Evolutionary conservation across 768 basidiomycete species (phyloP), one percentile per base, ranked within the genome.

Genomic region (Naganishia vaughanmartiniae): DNA sequence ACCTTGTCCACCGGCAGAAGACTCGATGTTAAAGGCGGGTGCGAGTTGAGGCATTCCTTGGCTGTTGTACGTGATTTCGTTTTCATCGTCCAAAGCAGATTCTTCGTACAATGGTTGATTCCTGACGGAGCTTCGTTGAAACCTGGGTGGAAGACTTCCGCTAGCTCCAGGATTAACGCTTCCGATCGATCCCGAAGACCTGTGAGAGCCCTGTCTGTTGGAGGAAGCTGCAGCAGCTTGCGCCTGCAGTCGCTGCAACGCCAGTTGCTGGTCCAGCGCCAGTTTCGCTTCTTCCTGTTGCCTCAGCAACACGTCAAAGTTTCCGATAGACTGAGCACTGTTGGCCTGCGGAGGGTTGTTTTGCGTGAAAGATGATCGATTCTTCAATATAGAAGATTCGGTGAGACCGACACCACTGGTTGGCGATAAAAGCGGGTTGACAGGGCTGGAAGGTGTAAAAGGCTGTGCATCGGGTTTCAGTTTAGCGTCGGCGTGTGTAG

Each of bases 11-110:
- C 46, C 66, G 21, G 34, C 28, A 63, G 68, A 60, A 6, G 70
- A 48, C 39, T 72, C 66, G 15, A 68, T 66, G 15, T 67, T 68
- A 24, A 81, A 78, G 84, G 84, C 85, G n/a, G 92, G 92, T 14
- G 92, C 91, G 46, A 94, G 87, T 78, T 93, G 92, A 46, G 92
- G 92, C 42, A 72, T 92, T 88, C 54, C 91, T 89, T 33, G 89
- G 86, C 19, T 90, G 75, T 42, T 73, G 73, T 30, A 76, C 58
- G 21, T 69, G 19, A 65, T 54, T 24, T 73, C 72, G 58, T 69
- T 71, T 46, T 57, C 57, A 19, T 73, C 72, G 39, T 78, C 77
- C 11, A 75, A 73, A 30, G 74, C 73, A 30, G 78, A 77, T 71
- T 79, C 79, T 60, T 78, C 79, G 48, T 79, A 79, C 15, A 80